phyloP scores from a whole-genome alignment of 1,139 yeast species.

The Yamadazyma spencermartinsiae region DNA sequence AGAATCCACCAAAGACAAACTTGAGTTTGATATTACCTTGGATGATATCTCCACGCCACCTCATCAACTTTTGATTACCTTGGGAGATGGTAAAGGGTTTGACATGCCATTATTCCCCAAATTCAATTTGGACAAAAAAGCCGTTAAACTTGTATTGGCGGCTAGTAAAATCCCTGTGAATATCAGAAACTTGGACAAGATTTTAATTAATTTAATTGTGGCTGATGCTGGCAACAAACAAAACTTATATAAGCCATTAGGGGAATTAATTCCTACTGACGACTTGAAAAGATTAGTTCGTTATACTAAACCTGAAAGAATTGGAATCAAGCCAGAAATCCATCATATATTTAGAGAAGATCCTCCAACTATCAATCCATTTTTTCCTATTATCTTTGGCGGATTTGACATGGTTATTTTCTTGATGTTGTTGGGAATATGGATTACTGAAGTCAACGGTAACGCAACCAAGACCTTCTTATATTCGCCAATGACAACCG shows the following conservation, averaged over 20 bases:
- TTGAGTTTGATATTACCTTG: constrained; percentile 31
- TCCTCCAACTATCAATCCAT: constrained; percentile 54
- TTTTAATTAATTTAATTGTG: constrained; percentile 35
- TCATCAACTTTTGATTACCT: constrained; percentile 30
- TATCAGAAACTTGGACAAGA: constrained; percentile 34
- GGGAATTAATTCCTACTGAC: constrained; percentile 34
- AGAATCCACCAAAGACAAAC: constrained; percentile 33
- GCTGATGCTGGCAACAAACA: constrained; percentile 24
- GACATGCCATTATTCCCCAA: constrained; percentile 28
- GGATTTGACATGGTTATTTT: constrained; percentile 43
- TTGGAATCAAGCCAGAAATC: constrained; percentile 64
- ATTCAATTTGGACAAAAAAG: constrained; percentile 20
- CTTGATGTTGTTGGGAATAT: constrained; percentile 44
- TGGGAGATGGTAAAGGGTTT: constrained; percentile 26
- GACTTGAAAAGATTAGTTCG: constrained; percentile 26
- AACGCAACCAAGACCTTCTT: constrained; percentile 41
- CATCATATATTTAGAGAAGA: constrained; percentile 63
- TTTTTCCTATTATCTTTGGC: constrained; percentile 57
- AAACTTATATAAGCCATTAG: constrained; percentile 31
- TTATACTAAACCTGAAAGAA: constrained; percentile 35
- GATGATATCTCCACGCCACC: constrained; percentile 27
- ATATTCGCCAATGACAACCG: constrained; percentile 27
- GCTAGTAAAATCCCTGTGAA: constrained; percentile 37
- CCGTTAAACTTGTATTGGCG: constrained; percentile 27
- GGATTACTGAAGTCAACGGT: constrained; percentile 49